Evolutionary conservation across 306 rosid species (phyloP), one percentile per base, ranked within the genome.

Genomic region (Gastrolobium villosum): DNA sequence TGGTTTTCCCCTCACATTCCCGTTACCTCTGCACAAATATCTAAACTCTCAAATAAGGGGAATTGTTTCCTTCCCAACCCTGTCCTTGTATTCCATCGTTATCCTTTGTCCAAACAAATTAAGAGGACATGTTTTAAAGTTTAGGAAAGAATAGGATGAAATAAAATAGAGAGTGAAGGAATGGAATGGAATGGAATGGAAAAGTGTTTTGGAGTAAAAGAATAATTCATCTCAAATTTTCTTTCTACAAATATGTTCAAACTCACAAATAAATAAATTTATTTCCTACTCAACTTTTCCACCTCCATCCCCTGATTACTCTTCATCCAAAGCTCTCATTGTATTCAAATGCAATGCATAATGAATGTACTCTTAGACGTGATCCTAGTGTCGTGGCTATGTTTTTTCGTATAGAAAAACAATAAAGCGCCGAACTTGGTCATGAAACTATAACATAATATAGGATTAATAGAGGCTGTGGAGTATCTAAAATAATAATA

Each of bases 401-500:
- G 61, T 46, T 53, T 34, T 45, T 45, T 34, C 9, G 31, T 49
- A 31, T 41, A 34, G 56, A 45, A 34, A 7, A 30, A 35, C 45
- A 34, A 26, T n/a, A 32, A 6, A 5, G 35, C 79, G 32, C 59
- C 30, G 40, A 62, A 35, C 30, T 56, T 57, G 9, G 60, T 60
- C 43, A 31, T 45, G 30, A 61, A 37, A 59, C 36, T 30, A 36
- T 46, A 11, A 10, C 37, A 40, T 41, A 39, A 35, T 2, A 54
- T 37, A 37, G 52, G 6, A 55, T 72, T 34, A n/a, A n/a, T 2
- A 3, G 48, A 48, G 8, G 5, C 30, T 14, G 63, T 44, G 9
- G 32, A 48, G 48, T 56, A 39, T 71, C 60, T 72, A 65, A 57
- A 71, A 62, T 73, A 39, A 53, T 8, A 67, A 56, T 9, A 53